Evolutionary conservation across 768 basidiomycete species (phyloP).

Genomic region (Neoboletus magnificus): DNA sequence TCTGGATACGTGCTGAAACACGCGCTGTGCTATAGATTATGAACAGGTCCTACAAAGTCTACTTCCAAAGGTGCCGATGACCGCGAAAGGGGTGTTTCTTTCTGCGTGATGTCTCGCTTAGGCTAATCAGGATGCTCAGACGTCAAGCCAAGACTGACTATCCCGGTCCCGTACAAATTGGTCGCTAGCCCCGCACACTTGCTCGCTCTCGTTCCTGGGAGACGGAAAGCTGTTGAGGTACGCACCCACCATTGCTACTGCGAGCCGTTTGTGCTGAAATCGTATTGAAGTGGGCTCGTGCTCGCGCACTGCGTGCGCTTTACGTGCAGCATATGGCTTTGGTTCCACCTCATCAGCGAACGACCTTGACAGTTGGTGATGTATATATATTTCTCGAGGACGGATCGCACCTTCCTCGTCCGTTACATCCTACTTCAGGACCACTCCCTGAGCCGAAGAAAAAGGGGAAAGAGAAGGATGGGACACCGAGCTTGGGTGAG

Average conservation of each 20-base stretch:
- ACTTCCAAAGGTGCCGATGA: conserved; percentile 44
- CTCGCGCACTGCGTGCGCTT: conserved; percentile 38
- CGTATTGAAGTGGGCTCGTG: conserved; percentile 41
- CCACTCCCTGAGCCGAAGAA: conserved; percentile 19
- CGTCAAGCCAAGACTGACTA: conserved; percentile 30
- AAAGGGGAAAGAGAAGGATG: conserved; percentile 25
- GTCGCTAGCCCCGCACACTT: conserved; percentile 35
- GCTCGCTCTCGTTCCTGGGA: conserved; percentile 37
- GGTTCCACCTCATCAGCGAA: conserved; percentile 15
- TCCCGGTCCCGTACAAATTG: conserved; percentile 38
- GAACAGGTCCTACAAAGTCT: conserved; percentile 33
- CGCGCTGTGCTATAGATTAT: conserved; percentile 26
- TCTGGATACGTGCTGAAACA: background rate
- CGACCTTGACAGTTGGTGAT: conserved; percentile 38
- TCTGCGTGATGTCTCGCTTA: background rate
- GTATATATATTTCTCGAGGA: conserved; percentile 46
- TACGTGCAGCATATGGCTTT: conserved; percentile 32
- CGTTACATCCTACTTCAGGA: conserved; percentile 11
- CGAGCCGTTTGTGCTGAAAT: background rate
- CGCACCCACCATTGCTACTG: conserved; percentile 8
- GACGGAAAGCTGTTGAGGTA: conserved; percentile 49
- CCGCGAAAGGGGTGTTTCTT: conserved; percentile 35
- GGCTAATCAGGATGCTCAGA: conserved; percentile 26
- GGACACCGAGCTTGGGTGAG: conserved; percentile 18
- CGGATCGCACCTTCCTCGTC: conserved; percentile 37